A percentile compares a stretch with the other conserved stretches of the same genome.
Evolutionary conservation across 768 basidiomycete species (phyloP).

Genomic region (Xerocomellus dryophilus): DNA sequence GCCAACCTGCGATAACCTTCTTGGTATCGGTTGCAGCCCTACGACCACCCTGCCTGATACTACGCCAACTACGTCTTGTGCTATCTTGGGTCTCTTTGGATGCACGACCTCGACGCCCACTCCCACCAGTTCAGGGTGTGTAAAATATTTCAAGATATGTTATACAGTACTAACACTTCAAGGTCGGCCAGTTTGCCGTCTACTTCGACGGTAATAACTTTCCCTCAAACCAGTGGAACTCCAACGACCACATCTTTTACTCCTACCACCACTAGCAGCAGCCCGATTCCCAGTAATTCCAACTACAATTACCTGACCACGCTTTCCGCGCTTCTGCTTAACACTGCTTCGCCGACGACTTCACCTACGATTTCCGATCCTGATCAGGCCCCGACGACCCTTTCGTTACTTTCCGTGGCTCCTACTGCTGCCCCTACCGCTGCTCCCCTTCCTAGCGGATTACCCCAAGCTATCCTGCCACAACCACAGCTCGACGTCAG

Average conservation of each 20-base stretch:
- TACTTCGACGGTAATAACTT: slow-evolving; percentile 30
- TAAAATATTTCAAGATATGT: not conserved
- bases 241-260: slow-evolving; percentile 8
- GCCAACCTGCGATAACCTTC: not conserved
- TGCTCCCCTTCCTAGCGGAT: slow-evolving; percentile 49
- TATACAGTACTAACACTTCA: not conserved
- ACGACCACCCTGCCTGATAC: not conserved
- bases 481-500: slow-evolving; percentile 16
- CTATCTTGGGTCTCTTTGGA: slow-evolving; percentile 15
- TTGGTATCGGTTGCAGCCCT: not conserved
- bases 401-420: slow-evolving; percentile 18
- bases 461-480: slow-evolving; percentile 64
- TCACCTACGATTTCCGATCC: slow-evolving; percentile 35
- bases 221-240: slow-evolving; percentile 21
- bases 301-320: slow-evolving; percentile 37
- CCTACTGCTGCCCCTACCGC: slow-evolving; percentile 28
- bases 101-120: slow-evolving; percentile 14
- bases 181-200: not conserved
- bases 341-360: slow-evolving; percentile 19
- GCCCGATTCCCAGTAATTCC: slow-evolving; percentile 15
- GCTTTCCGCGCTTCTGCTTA: slow-evolving; percentile 33
- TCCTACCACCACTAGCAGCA: slow-evolving; percentile 14
- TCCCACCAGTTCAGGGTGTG: slow-evolving; percentile 13
- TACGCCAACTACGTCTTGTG: slow-evolving; percentile 14
- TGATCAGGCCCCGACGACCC: slow-evolving; percentile 35